Percentiles rank a stretch among this genome's conserved stretches.
phyloP scores from a whole-genome alignment of 108 stramenopile species.

The Thalassiosira profunda region DNA sequence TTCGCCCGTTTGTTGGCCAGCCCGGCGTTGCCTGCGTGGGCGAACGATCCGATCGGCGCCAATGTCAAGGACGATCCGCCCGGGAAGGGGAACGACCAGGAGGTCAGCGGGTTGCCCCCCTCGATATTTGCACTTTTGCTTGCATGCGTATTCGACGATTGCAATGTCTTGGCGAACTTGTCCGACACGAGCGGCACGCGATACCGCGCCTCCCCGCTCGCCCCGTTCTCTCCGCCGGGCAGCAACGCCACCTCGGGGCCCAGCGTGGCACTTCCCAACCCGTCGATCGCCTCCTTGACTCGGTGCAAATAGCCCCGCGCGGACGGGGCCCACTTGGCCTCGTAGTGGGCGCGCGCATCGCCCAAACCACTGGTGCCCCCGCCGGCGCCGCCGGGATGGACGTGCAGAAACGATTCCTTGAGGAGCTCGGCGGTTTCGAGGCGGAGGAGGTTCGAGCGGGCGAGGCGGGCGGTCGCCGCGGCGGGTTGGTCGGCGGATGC shows the following conservation, averaged over 20 bases:
- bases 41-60: conserved; percentile 35
- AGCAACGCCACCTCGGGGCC: conserved; percentile 12
- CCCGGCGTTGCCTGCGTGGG: conserved; percentile 49
- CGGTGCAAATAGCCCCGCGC: conserved; percentile 56
- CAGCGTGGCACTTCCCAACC: conserved; percentile 3
- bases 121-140: not conserved
- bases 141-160: not conserved
- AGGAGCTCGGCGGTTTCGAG: conserved; percentile 72
- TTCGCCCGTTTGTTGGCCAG: conserved; percentile 74
- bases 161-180: conserved; percentile 50
- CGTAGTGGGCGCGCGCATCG: conserved; percentile 22
- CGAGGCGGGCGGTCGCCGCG: conserved; percentile 15
- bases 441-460: conserved; percentile 74
- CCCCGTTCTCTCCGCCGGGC: not conserved
- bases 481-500: not conserved
- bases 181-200: conserved; percentile 54
- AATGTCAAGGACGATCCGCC: conserved; percentile 12
- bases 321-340: conserved; percentile 55
- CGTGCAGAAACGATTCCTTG: conserved; percentile 55
- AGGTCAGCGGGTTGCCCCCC: not conserved
- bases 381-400: conserved; percentile 23
- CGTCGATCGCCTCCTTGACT: conserved; percentile 17
- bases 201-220: not conserved
- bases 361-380: conserved; percentile 22
- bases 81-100: conserved; percentile 36